Percentiles rank a stretch among this genome's conserved stretches.
These are phyloP conservation scores for Neonectria faginata DNA, from an alignment of 2,329 filamentous ascomycete species.

Conservation along the genomic window DNA sequence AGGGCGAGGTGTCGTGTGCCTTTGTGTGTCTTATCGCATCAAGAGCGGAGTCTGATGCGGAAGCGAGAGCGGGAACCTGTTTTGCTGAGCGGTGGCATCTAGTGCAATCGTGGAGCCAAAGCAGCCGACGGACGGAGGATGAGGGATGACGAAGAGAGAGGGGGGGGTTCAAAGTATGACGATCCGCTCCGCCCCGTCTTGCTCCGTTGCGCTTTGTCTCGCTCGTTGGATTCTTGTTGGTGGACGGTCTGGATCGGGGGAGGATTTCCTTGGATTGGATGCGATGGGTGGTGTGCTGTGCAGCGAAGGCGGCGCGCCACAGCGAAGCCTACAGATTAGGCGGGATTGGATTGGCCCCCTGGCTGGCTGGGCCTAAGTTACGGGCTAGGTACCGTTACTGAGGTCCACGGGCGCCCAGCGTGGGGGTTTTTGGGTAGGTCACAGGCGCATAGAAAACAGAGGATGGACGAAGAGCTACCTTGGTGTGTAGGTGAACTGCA, in stretches of 20 bases:
- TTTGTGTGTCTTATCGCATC: slow-evolving; percentile 17
- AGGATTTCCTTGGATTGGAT: not conserved
- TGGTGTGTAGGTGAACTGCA: not conserved
- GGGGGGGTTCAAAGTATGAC: slow-evolving; percentile 19
- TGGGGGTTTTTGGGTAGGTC: slow-evolving; percentile 1
- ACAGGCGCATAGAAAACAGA: not conserved
- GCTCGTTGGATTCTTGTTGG: slow-evolving; percentile 20
- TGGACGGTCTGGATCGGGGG: slow-evolving; percentile 19
- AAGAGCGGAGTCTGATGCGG: slow-evolving; percentile 21
- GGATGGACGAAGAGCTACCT: not conserved
- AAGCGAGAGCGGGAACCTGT: slow-evolving; percentile 17
- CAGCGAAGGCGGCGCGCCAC: slow-evolving; percentile 13
- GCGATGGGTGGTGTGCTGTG: slow-evolving; percentile 6
- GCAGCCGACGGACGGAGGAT: not conserved
- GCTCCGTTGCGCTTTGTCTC: slow-evolving; percentile 20
- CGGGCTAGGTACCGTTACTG: slow-evolving; percentile 3
- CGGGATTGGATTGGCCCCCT: slow-evolving; percentile 10
- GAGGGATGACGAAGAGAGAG: slow-evolving; percentile 4
- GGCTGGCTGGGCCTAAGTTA: not conserved
- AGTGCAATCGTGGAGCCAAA: slow-evolving; percentile 5
- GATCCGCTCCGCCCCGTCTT: slow-evolving; percentile 17
- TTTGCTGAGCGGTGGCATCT: slow-evolving; percentile 9
- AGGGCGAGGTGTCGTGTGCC: slow-evolving; percentile 27
- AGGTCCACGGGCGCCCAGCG: not conserved
- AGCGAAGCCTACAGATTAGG: slow-evolving; percentile 7